These are phyloP conservation scores for Fonsecaea monophora DNA, from an alignment of 2,329 filamentous ascomycete genomes.

Conservation along the genomic window DNA sequence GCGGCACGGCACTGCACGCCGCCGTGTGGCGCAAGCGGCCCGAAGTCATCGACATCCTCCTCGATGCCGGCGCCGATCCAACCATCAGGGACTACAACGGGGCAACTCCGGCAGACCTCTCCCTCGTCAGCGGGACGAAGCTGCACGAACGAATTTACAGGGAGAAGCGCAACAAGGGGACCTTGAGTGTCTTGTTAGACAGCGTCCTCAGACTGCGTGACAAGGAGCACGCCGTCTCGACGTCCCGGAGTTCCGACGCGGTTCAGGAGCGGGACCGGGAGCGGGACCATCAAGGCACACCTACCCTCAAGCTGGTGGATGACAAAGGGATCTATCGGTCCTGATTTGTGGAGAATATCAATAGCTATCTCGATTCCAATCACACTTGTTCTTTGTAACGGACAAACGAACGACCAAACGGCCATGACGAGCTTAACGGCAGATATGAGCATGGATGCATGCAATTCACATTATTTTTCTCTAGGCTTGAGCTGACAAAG, in stretches of 20 bases:
- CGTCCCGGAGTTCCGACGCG: not conserved
- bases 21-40: conserved; percentile 30
- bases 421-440: no score
- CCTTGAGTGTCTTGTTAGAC: not conserved
- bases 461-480: no score
- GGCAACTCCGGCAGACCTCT: conserved; percentile 22
- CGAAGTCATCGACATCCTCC: conserved; percentile 24
- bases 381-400: no score
- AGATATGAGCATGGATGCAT: no score
- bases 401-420: no score
- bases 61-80: conserved; percentile 29
- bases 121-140: conserved; percentile 19
- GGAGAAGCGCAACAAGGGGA: conserved; percentile 1
- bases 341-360: no score
- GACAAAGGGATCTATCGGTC: not conserved
- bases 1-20: conserved; percentile 32
- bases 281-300: not conserved
- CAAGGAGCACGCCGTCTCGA: conserved; percentile 8
- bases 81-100: conserved; percentile 30
- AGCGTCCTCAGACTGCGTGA: conserved; percentile 3
- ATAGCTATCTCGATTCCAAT: no score
- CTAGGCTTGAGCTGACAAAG: no score
- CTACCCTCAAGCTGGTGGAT: not conserved
- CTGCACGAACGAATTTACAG: not conserved
- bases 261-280: not conserved